phyloP scores from a whole-genome alignment of 139 green algal genomes.

The Picochlorum sp. region DNA sequence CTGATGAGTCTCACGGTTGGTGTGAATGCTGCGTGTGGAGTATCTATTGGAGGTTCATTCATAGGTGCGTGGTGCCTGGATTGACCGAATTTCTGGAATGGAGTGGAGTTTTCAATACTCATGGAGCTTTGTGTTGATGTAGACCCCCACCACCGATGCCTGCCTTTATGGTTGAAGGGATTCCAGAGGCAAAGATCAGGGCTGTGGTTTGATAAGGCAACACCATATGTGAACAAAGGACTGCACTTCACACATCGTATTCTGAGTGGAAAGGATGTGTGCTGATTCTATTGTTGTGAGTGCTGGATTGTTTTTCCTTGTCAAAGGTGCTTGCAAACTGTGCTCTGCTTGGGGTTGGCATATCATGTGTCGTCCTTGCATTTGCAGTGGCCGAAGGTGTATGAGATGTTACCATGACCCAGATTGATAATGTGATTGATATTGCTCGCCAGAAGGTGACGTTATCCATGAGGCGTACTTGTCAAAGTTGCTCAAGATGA shows the following conservation, averaged over 20 bases:
- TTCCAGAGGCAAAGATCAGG: slow-evolving; percentile 26
- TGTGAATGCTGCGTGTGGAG: slow-evolving; percentile 31
- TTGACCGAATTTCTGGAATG: background rate
- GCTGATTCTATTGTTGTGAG: slow-evolving; percentile 7
- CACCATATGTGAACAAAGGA: slow-evolving; percentile 19
- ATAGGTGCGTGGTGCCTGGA: background rate
- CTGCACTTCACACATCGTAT: slow-evolving; percentile 15
- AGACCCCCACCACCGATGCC: slow-evolving; percentile 31
- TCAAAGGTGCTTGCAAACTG: slow-evolving; percentile 17
- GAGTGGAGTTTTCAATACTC: background rate
- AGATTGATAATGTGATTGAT: slow-evolving; percentile 38
- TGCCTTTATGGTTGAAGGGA: slow-evolving; percentile 20
- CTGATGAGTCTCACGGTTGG: slow-evolving; percentile 16
- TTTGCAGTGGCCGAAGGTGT: slow-evolving; percentile 42
- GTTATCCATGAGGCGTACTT: slow-evolving; percentile 30
- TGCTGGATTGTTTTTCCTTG: slow-evolving; percentile 22
- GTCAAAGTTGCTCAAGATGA: slow-evolving; percentile 13
- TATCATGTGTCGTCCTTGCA: slow-evolving; percentile 16
- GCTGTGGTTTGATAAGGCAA: slow-evolving; percentile 13
- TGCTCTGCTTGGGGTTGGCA: slow-evolving; percentile 33
- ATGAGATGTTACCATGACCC: slow-evolving; percentile 51
- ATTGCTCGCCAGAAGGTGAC: slow-evolving; percentile 24
- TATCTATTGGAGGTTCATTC: slow-evolving; percentile 25
- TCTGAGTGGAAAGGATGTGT: slow-evolving; percentile 9
- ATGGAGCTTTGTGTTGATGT: too few species aligned